Conservation (phyloP, 345 rosid genomes). For the Zanthoxylum bungeanum region DNA sequence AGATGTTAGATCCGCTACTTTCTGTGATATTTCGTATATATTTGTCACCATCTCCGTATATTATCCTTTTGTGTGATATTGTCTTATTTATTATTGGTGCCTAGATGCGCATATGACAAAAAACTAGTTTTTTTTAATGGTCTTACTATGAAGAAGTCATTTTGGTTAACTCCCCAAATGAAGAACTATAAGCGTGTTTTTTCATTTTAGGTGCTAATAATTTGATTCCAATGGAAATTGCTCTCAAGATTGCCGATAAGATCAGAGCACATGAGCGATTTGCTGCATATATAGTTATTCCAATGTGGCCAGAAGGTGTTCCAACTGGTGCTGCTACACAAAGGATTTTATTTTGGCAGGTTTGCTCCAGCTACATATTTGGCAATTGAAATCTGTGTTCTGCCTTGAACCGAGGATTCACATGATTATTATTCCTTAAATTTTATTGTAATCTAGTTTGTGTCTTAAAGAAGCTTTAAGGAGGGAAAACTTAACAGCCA, state of each 20-base stretch:
- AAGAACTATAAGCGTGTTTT: background rate
- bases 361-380: constrained; percentile 20
- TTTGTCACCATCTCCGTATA: background rate
- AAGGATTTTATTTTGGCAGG: constrained; percentile 98
- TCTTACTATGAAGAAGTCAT: background rate
- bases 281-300: constrained; percentile 86
- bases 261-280: constrained; percentile 87
- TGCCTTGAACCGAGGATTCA: background rate
- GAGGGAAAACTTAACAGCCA: background rate
- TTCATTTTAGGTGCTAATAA: constrained; percentile 76
- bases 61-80: background rate
- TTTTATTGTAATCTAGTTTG: background rate
- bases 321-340: constrained; percentile 91
- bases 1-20: background rate
- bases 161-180: constrained; percentile 1
- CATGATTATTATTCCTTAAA: background rate
- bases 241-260: constrained; percentile 84
- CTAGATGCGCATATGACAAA: background rate
- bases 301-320: constrained; percentile 98
- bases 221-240: constrained; percentile 95
- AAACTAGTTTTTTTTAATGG: background rate
- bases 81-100: background rate
- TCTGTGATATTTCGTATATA: background rate
- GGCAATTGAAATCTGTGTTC: constrained; percentile 6
- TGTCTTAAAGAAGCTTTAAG: background rate